phyloP scores from a whole-genome alignment of 495 filamentous ascomycete genomes.

The Penicillium antarcticum region DNA sequence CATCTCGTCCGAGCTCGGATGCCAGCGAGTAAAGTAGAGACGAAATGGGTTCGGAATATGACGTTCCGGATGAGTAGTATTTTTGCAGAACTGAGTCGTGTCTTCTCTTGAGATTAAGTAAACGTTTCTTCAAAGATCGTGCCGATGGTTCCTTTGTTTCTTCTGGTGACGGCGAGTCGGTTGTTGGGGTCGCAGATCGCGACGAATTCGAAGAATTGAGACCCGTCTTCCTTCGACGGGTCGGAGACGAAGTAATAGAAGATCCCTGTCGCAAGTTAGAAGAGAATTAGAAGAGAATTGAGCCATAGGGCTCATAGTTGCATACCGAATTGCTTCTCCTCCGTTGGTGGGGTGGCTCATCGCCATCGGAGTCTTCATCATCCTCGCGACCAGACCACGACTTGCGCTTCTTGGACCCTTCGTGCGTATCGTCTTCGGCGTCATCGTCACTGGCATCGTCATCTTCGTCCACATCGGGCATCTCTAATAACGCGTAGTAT shows the following conservation, averaged over 20 bases:
- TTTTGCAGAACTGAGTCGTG: slow-evolving; percentile 67
- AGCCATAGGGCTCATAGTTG: not conserved
- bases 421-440: slow-evolving; percentile 34
- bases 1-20: slow-evolving; percentile 91
- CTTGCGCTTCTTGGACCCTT: slow-evolving; percentile 68
- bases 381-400: slow-evolving; percentile 75
- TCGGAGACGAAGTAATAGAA: slow-evolving; percentile 49
- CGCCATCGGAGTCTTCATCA: slow-evolving; percentile 63
- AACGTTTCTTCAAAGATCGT: slow-evolving; percentile 62
- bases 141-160: slow-evolving; percentile 63
- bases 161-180: slow-evolving; percentile 54
- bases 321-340: slow-evolving; percentile 84
- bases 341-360: slow-evolving; percentile 69
- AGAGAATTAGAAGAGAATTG: slow-evolving; percentile 19
- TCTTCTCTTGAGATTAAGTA: slow-evolving; percentile 72
- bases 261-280: slow-evolving; percentile 53
- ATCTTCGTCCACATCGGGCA: slow-evolving; percentile 82
- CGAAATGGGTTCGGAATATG: slow-evolving; percentile 92
- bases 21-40: slow-evolving; percentile 91
- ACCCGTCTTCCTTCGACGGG: slow-evolving; percentile 32
- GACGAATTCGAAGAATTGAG: slow-evolving; percentile 45
- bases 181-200: slow-evolving; percentile 43
- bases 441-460: slow-evolving; percentile 46
- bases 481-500: slow-evolving; percentile 75
- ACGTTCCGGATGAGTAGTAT: slow-evolving; percentile 84